Evolutionary conservation across 345 rosid genomes (phyloP).

Genomic region (Salix exigua): DNA sequence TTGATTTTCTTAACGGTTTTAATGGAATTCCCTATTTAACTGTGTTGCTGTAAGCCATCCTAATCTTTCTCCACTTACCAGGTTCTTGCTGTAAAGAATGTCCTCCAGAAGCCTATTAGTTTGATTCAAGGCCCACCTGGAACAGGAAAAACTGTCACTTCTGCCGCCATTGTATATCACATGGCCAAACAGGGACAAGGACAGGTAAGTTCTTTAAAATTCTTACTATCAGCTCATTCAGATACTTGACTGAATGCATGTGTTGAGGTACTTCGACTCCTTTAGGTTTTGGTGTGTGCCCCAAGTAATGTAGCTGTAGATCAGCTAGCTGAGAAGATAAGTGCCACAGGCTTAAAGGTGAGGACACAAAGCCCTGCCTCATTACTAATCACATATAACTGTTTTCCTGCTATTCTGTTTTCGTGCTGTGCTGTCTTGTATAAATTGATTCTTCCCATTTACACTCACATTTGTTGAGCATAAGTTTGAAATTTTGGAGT

Average conservation of each 20-base stretch:
- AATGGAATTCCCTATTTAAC: not conserved
- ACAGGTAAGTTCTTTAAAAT: slow-evolving; percentile 46
- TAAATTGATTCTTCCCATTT: not conserved
- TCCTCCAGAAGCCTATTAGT: slow-evolving; percentile 95
- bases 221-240: not conserved
- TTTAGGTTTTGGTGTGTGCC: slow-evolving; percentile 94
- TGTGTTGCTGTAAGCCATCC: not conserved
- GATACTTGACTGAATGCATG: not conserved
- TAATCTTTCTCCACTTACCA: slow-evolving; percentile 19
- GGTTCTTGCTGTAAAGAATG: slow-evolving; percentile 98
- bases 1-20: not conserved
- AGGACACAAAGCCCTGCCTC: slow-evolving; percentile 1
- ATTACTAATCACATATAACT: not conserved
- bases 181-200: slow-evolving; percentile 99
- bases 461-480: not conserved
- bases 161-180: slow-evolving; percentile 99
- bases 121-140: slow-evolving; percentile 99
- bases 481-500: not conserved
- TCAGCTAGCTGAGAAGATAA: slow-evolving; percentile 98
- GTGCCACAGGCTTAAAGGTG: slow-evolving; percentile 98
- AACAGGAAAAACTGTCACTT: slow-evolving; percentile 98
- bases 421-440: not conserved
- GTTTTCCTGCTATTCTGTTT: not conserved
- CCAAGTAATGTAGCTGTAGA: slow-evolving; percentile 99
- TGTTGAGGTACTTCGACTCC: slow-evolving; percentile 1